These are phyloP conservation scores for Blastobotrys robertii DNA, from an alignment of 805 yeast genomes.

Conservation along the genomic window DNA sequence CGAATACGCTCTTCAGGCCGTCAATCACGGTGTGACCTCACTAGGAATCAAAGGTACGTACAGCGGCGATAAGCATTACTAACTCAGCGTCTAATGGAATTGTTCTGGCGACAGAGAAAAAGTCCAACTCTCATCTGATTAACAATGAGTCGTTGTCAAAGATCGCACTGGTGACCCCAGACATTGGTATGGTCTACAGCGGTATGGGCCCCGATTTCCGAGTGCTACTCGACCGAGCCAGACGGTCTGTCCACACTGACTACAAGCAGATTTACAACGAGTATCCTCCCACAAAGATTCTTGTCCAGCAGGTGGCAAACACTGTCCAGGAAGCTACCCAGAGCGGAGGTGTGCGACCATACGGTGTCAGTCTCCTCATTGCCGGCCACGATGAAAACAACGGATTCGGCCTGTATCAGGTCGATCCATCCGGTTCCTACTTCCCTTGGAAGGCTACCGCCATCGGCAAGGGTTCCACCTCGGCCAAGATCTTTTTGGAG, in stretches of 20 bases:
- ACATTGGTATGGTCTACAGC: slow-evolving; percentile 91
- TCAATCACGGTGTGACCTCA: slow-evolving; percentile 95
- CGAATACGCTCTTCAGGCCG: slow-evolving; percentile 95
- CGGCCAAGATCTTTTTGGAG: slow-evolving; percentile 96
- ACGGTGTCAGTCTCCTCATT: slow-evolving; percentile 85
- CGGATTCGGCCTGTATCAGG: slow-evolving; percentile 81
- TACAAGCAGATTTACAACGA: slow-evolving; percentile 92
- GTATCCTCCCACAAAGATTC: slow-evolving; percentile 90
- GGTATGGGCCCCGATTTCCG: slow-evolving; percentile 99
- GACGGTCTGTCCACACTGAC: slow-evolving; percentile 86
- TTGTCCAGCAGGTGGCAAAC: slow-evolving; percentile 91
- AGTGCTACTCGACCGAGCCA: slow-evolving; percentile 84
- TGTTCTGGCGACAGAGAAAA: slow-evolving; percentile 93
- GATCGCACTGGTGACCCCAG: slow-evolving; percentile 79
- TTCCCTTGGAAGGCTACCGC: slow-evolving; percentile 99
- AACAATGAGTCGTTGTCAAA: slow-evolving; percentile 68
- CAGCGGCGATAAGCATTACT: neutral
- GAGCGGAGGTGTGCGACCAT: slow-evolving; percentile 98
- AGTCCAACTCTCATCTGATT: slow-evolving; percentile 68
- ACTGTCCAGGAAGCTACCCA: slow-evolving; percentile 99
- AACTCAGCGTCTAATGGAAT: slow-evolving; percentile 81
- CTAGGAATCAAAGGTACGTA: slow-evolving; percentile 61
- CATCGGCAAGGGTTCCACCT: slow-evolving; percentile 88
- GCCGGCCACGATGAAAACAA: slow-evolving; percentile 85
- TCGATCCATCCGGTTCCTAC: slow-evolving; percentile 95